Percentiles rank a stretch among this genome's conserved stretches.
Evolutionary conservation across 129 eudicot species (phyloP).

Genomic region (Kitagawia praeruptora): DNA sequence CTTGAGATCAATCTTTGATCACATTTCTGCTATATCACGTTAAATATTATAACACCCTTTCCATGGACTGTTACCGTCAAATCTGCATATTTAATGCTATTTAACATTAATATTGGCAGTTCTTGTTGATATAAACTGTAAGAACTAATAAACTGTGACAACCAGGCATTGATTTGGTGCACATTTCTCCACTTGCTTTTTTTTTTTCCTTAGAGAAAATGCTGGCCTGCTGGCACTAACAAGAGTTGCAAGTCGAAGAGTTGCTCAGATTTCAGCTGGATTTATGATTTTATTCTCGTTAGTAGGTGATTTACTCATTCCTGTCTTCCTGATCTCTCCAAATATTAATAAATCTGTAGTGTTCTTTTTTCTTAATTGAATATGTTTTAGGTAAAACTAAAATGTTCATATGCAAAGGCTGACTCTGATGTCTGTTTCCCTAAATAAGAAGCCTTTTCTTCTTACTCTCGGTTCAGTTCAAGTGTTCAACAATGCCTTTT

Average conservation of each 20-base stretch:
- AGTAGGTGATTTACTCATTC: conserved; percentile 29
- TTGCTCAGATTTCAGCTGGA: conserved; percentile 52
- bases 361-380: not conserved
- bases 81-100: not conserved
- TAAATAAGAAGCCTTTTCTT: not conserved
- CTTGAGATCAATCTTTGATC: too few relatives aligned
- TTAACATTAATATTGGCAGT: not conserved
- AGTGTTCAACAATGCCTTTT: not conserved
- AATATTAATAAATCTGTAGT: not conserved
- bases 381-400: not conserved
- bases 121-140: not conserved
- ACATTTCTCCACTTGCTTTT: not conserved
- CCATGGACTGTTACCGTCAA: not conserved
- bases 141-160: not conserved
- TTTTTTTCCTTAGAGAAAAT: conserved; percentile 43
- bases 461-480: not conserved
- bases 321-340: not conserved
- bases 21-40: not conserved
- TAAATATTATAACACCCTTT: not conserved
- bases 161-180: not conserved
- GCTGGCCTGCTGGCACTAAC: conserved; percentile 66
- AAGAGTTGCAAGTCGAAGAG: conserved; percentile 61
- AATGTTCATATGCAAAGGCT: not conserved
- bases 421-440: not conserved
- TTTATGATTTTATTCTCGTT: conserved; percentile 72